Evolutionary conservation across 2,329 filamentous ascomycete species (phyloP), one percentile per base, ranked within the genome.

Genomic region (Corniculantispora saksenae): DNA sequence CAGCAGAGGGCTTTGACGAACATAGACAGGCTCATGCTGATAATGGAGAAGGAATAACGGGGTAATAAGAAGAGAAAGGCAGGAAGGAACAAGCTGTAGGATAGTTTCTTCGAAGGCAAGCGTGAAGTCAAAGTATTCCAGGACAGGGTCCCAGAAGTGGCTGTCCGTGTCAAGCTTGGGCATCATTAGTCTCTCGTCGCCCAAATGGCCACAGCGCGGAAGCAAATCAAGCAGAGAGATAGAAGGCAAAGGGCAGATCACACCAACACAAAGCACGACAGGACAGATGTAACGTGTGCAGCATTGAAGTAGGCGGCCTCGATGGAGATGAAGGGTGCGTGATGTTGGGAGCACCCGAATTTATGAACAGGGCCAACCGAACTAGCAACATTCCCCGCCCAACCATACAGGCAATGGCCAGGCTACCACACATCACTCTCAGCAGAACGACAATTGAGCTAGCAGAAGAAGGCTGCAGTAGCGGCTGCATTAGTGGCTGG

Each of bases 141-240:
- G n/a, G 29, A 59, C 35, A 19, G 56, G 56, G 56, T 47, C 56
- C 43, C 56, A 59, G 56, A 45, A 59, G 38, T 25, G 38, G 23
- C 23, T 23, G 40, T 48, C 38, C 21, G 50, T 27, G 5, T 25
- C 50, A 32, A 53, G 15, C 25, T 25, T 53, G 25, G 50, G 25
- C 50, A 53, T 53, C 27, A 17, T 32, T 4, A n/a, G 23, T 53
- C 50, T 19, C 32, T 15, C 13, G 50, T 15, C 3, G 12, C 38
- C 15, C 23, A 23, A 53, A n/a, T 29, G 35, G 17, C n/a, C n/a
- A 17, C 9, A 17, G 19, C n/a, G 53, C 7, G 13, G 40, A 10
- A 25, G 32, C 29, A 38, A 13, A 40, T 55, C 17, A 12, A 43
- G 35, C 35, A 8, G 7, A 13, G 35, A 38, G 35, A 38, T 8